These are phyloP conservation scores for Bonia amplexicaulis DNA, from an alignment of 176 grass and related monocot species.

Conservation along the genomic window DNA sequence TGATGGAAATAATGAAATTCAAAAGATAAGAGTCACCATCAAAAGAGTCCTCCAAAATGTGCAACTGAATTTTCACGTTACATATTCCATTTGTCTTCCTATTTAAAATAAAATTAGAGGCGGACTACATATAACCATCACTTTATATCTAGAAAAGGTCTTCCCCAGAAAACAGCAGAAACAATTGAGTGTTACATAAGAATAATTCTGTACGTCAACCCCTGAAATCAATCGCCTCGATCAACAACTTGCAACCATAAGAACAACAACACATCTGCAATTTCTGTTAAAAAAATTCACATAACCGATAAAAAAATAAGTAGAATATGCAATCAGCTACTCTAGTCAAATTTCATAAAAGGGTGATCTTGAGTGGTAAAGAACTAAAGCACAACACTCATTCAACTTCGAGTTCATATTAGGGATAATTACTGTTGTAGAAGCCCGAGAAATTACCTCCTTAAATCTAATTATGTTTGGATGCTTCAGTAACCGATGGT, in stretches of 20 bases:
- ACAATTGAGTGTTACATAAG: background rate
- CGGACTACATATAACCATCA: background rate
- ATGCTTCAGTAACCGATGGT: conserved; percentile 85
- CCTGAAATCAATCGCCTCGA: background rate
- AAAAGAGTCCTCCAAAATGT: conserved; percentile 16
- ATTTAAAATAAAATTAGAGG: conserved; percentile 15
- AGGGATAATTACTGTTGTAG: background rate
- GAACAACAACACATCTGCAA: background rate
- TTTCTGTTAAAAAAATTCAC: background rate
- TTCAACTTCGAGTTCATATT: background rate
- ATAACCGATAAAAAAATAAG: background rate
- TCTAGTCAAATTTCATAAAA: background rate
- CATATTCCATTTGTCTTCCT: background rate
- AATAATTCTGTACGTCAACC: background rate
- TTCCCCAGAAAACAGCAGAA: background rate
- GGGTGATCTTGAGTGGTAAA: background rate
- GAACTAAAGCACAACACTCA: background rate
- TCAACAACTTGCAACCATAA: background rate
- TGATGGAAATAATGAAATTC: background rate
- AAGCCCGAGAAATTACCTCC: conserved; percentile 56
- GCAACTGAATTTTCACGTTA: conserved; percentile 5
- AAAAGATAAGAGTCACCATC: background rate
- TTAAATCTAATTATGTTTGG: conserved; percentile 90
- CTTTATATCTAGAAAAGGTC: conserved; percentile 16
- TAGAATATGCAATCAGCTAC: background rate